Evolutionary conservation across 2,329 filamentous ascomycete genomes (phyloP).

Genomic region (Elsinoe necatrix): DNA sequence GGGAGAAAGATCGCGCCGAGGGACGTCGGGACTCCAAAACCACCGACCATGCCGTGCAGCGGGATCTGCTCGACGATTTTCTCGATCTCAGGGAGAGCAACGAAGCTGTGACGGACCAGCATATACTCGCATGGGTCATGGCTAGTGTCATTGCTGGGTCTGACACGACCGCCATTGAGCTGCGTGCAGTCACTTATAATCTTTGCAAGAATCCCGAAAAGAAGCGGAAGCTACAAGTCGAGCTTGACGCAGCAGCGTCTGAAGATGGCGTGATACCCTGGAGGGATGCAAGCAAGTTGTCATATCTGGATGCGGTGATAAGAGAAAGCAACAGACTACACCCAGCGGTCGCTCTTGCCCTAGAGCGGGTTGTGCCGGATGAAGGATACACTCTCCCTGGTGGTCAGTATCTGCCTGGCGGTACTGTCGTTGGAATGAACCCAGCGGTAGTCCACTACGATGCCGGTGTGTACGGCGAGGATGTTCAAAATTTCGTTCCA

Average conservation of each 20-base stretch:
- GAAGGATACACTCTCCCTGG: slow-evolving; percentile 23
- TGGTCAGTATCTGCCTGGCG: slow-evolving; percentile 29
- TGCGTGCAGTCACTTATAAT: slow-evolving; percentile 35
- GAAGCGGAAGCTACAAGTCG: slow-evolving; percentile 31
- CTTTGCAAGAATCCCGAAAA: slow-evolving; percentile 28
- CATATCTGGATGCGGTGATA: slow-evolving; percentile 52
- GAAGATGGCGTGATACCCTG: slow-evolving; percentile 11
- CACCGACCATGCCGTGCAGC: not conserved
- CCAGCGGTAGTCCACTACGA: slow-evolving; percentile 38
- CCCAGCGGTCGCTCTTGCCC: slow-evolving; percentile 27
- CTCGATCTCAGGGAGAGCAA: not conserved
- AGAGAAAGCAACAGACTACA: slow-evolving; percentile 37
- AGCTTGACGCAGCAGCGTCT: slow-evolving; percentile 31
- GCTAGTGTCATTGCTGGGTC: slow-evolving; percentile 25
- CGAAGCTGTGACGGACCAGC: not conserved
- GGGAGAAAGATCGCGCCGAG: not conserved
- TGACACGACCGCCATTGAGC: slow-evolving; percentile 35
- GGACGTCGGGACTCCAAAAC: not conserved
- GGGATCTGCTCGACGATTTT: slow-evolving; percentile 4
- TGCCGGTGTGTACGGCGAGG: slow-evolving; percentile 30
- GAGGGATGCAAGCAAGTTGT: slow-evolving; percentile 30
- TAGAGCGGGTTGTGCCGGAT: slow-evolving; percentile 30
- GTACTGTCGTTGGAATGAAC: slow-evolving; percentile 38
- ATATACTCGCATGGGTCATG: slow-evolving; percentile 3
- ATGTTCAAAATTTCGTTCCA: slow-evolving; percentile 36